Evolutionary conservation across 768 basidiomycete genomes (phyloP), one percentile per base, ranked within the genome.

Genomic region (Lactarius psammicola): DNA sequence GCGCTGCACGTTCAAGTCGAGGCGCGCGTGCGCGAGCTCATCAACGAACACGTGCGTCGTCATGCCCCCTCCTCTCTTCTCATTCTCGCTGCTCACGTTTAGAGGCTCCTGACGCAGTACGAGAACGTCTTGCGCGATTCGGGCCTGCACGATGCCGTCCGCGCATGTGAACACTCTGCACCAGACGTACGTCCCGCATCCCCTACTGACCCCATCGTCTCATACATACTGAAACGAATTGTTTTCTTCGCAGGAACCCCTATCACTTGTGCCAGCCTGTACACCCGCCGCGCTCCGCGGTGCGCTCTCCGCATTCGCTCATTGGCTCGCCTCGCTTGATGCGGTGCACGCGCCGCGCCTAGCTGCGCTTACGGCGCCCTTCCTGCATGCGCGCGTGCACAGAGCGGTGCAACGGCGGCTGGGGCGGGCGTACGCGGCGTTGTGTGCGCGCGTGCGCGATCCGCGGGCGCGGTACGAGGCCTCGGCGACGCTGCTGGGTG

Each of bases 381-480:
- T 80, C 13, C 76, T 95, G 31, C 87, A 89, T 7, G 78, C 80
- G 0, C 78, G 80, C 34, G 87, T 98, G 9, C 96, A 98, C 72
- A 87, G 86, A 11, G 83, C 84, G 20, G 92, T 91, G 1, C 78
- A 98, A 66, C 78, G 78, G 38, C 81, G 87, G 15, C 78, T 98
- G 66, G 88, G 84, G 2, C 76, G 75, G 34, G 85, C 87, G 3
- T 99, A 98, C 76, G 81, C 78, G 10, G 73, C 80, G 67, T 77
- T 98, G 3, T 95, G 90, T 74, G 88, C 87, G 55, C 85, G 87
- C 62, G 90, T 98, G 18, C 82, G 84, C 72, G 85, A 84, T 61
- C 83, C 86, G 49, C 83, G 85, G 75, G 93, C 93, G 68, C 82
- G 81, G 74, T 99, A 98, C 72, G 95, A 98, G 77, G 95, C 95